A percentile compares a stretch with the other conserved stretches of the same genome.
These are phyloP conservation scores for Phytophthora rubi DNA, from an alignment of 352 stramenopile genomes.

Conservation along the genomic window DNA sequence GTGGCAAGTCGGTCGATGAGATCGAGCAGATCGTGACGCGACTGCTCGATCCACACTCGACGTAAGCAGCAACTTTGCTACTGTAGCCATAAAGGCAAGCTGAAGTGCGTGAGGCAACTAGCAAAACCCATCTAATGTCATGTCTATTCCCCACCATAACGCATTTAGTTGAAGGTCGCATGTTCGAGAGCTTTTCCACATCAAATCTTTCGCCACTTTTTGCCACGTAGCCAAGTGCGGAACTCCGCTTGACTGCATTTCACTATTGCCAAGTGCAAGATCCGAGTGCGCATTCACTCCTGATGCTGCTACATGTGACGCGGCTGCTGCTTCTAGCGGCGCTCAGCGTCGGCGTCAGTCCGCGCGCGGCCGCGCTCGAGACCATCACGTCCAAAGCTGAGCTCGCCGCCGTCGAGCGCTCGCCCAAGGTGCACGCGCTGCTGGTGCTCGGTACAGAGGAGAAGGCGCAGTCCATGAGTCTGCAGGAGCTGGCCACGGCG, in stretches of 20 bases:
- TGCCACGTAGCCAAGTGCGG: conserved; percentile 14
- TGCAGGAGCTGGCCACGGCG: conserved; percentile 34
- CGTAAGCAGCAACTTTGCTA: neutral
- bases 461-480: conserved; percentile 19
- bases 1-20: conserved; percentile 14
- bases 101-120: conserved; percentile 2
- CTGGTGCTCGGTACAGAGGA: conserved; percentile 38
- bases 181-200: conserved; percentile 3
- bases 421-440: conserved; percentile 40
- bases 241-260: conserved; percentile 23
- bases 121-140: conserved; percentile 18
- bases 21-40: conserved; percentile 30
- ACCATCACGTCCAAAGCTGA: conserved; percentile 32
- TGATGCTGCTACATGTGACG: conserved; percentile 7
- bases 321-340: conserved; percentile 17
- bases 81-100: neutral
- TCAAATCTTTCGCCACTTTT: conserved; percentile 33
- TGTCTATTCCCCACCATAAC: neutral
- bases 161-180: conserved; percentile 20
- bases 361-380: conserved; percentile 23
- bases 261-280: conserved; percentile 24
- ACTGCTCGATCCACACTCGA: neutral
- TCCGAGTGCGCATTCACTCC: conserved; percentile 11
- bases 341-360: neutral
- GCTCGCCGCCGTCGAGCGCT: conserved; percentile 39